Base-by-base conservation (phyloP, 768 basidiomycete genomes). In the Lactarius akahatsu region DNA sequence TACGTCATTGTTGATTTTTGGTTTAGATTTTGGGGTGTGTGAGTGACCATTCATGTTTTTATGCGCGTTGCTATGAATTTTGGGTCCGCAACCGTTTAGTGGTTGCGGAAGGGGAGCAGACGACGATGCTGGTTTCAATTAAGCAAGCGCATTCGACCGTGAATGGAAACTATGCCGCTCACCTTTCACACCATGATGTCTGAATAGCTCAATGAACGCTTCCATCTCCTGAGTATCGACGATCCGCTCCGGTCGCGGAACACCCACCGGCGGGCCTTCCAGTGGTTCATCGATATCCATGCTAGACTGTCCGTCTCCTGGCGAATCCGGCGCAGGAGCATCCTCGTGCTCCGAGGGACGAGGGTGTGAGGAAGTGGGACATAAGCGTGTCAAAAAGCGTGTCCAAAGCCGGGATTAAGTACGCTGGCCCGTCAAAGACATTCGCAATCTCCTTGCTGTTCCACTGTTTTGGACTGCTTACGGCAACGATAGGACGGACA, bases 371-470 rank as follows among this genome's bases (percentile, higher is more conserved):
- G 72, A 88, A 82, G 36, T 81, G 78, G 59, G 79, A 76, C 70
- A 88, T 79, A 66, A 88, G 78, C 26, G 87, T 77, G 41, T 89
- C 85, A 75, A 92, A 96, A 56, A 96, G 76, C 34, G 80, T 78
- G 61, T 86, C 83, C 63, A 94, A 76, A 6, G 93, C 85, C 16
- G 94, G 92, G 74, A 90, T 81, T 57, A 91, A 82, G 77, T 94
- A 88, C 43, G 90, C 84, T 15, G 93, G 89, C 9, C 82, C 83
- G 70, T 86, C 83, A 71, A 93, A 89, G 43, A 88, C 75, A 57
- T 75, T 76, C 41, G 78, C 75, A 61, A 79, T 78, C 60, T 80
- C 81, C 68, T 76, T 82, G 73, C 76, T 78, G 69, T 75, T 77
- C 77, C 77, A 78, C 28, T 75, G 76, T 67, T 74, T 68, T 13